Evolutionary conservation across 129 eudicot genomes (phyloP).

Genomic region (Apium graveolens): DNA sequence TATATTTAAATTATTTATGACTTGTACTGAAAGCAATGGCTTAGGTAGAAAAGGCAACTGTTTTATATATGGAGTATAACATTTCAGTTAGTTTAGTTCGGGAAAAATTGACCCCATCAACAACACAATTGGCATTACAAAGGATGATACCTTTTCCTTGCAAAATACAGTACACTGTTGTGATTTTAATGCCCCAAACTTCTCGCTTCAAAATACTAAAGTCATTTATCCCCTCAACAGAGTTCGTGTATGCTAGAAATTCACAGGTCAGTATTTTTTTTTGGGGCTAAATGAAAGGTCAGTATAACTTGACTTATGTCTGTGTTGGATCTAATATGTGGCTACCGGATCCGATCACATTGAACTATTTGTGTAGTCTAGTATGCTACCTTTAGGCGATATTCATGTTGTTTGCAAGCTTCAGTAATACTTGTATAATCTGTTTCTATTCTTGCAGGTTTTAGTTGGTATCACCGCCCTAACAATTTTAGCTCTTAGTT

Average conservation of each 20-base stretch:
- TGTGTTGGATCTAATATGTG: background rate
- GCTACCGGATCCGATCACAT: background rate
- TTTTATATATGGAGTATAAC: background rate
- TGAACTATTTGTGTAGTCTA: background rate
- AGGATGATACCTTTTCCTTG: conserved; percentile 86
- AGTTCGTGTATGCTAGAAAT: conserved; percentile 24
- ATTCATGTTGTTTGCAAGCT: background rate
- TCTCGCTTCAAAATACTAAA: conserved; percentile 37
- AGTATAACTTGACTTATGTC: background rate
- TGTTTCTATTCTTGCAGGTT: conserved; percentile 34
- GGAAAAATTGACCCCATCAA: conserved; percentile 47
- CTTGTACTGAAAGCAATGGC: background rate
- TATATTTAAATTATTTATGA: background rate
- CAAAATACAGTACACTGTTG: conserved; percentile 75
- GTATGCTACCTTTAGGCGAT: background rate
- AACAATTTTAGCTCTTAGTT: conserved; percentile 38
- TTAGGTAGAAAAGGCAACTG: no score
- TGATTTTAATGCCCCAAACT: conserved; percentile 72
- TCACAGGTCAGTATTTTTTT: conserved; percentile 48
- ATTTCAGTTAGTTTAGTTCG: conserved; percentile 21
- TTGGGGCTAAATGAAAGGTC: background rate
- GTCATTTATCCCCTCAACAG: conserved; percentile 28
- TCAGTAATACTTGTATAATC: background rate
- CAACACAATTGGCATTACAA: conserved; percentile 70
- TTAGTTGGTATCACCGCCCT: conserved; percentile 51